These are phyloP conservation scores for Kazachstania bromeliacearum DNA, from an alignment of 805 yeast species.

Conservation along the genomic window DNA sequence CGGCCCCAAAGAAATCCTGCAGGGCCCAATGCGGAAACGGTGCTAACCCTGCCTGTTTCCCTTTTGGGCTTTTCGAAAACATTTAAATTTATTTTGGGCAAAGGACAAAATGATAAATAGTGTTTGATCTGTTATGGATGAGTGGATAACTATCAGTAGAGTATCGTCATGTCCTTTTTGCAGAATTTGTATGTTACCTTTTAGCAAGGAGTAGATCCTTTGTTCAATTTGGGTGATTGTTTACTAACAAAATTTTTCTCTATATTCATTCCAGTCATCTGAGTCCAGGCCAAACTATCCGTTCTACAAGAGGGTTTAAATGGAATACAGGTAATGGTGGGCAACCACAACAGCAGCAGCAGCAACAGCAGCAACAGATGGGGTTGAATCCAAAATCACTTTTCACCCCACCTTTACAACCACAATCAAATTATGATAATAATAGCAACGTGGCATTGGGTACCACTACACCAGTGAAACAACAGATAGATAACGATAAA, in stretches of 20 bases:
- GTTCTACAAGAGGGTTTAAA: slow-evolving; percentile 39
- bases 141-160: not conserved
- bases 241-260: slow-evolving; percentile 5
- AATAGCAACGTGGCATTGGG: not conserved
- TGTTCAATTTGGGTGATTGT: not conserved
- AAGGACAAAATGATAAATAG: too few relatives aligned
- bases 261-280: slow-evolving; percentile 25
- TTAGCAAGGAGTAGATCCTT: not conserved
- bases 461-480: slow-evolving; percentile 9
- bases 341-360: slow-evolving; percentile 6
- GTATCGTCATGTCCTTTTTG: slow-evolving; percentile 19
- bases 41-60: too few relatives aligned
- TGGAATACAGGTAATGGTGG: slow-evolving; percentile 22
- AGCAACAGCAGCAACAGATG: too few relatives aligned
- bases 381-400: not conserved
- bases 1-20: too few relatives aligned
- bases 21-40: too few relatives aligned
- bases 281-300: slow-evolving; percentile 39
- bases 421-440: not conserved
- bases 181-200: slow-evolving; percentile 24
- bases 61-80: too few relatives aligned
- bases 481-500: not conserved
- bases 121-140: too few relatives aligned
- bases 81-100: too few relatives aligned
- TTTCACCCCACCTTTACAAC: not conserved